Evolutionary conservation across 2,329 filamentous ascomycete species (phyloP).

Genomic region (Pseudogymnoascus sp.): DNA sequence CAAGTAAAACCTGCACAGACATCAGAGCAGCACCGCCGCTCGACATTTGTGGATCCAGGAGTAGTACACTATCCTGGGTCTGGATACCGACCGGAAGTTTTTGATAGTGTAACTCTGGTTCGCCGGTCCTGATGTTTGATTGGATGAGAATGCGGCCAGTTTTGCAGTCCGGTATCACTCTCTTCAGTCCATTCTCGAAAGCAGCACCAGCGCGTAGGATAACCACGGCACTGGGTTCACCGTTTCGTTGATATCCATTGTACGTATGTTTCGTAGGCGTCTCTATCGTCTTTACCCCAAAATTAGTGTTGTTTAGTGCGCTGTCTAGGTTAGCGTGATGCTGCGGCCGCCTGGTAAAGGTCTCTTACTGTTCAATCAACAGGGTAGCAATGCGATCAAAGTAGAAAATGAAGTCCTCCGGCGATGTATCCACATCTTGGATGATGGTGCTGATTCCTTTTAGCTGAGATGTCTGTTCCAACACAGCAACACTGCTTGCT

Average conservation of each 20-base stretch:
- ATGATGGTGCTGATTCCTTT: slow-evolving; percentile 86
- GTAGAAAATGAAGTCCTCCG: slow-evolving; percentile 95
- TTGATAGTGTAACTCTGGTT: slow-evolving; percentile 87
- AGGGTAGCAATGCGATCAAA: slow-evolving; percentile 85
- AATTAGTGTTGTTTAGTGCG: slow-evolving; percentile 69
- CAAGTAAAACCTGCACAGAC: slow-evolving; percentile 91
- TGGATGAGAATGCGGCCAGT: slow-evolving; percentile 88
- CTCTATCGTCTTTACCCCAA: slow-evolving; percentile 53
- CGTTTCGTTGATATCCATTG: slow-evolving; percentile 60
- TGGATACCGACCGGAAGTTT: slow-evolving; percentile 69
- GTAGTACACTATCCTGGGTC: slow-evolving; percentile 69
- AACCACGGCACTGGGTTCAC: slow-evolving; percentile 76
- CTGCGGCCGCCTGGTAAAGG: neutral
- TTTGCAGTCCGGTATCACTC: slow-evolving; percentile 86
- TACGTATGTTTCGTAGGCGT: slow-evolving; percentile 68
- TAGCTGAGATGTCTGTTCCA: slow-evolving; percentile 73
- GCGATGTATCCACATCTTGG: slow-evolving; percentile 65
- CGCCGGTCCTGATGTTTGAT: slow-evolving; percentile 73
- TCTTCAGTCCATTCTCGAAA: slow-evolving; percentile 78
- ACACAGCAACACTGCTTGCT: slow-evolving; percentile 64
- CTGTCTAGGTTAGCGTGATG: slow-evolving; percentile 34
- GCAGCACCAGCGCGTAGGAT: slow-evolving; percentile 83
- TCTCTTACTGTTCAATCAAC: slow-evolving; percentile 64
- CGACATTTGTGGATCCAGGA: slow-evolving; percentile 91
- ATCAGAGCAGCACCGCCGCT: slow-evolving; percentile 80